These are phyloP conservation scores for Poa annua DNA, from an alignment of 176 grass and related monocot species.

Conservation along the genomic window DNA sequence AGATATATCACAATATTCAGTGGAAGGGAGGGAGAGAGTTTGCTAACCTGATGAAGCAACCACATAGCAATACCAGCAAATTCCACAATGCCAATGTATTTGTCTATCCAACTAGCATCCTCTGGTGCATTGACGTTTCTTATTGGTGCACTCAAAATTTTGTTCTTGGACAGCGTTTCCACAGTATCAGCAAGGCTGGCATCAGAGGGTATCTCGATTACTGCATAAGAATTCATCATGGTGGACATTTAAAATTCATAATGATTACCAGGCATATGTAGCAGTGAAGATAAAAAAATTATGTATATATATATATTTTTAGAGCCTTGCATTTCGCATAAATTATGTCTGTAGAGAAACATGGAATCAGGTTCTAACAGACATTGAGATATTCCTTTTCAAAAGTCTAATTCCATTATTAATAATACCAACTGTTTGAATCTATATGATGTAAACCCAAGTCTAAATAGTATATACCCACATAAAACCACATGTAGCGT, in stretches of 20 bases:
- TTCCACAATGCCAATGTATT: slow-evolving; percentile 92
- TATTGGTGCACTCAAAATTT: slow-evolving; percentile 90
- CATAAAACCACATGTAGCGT: too few relatives aligned
- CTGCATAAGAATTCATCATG: slow-evolving; percentile 48
- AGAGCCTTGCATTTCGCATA: too few relatives aligned
- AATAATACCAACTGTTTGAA: too few relatives aligned
- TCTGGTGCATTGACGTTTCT: slow-evolving; percentile 82
- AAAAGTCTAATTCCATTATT: too few relatives aligned
- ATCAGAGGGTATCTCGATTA: slow-evolving; percentile 85
- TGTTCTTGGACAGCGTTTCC: slow-evolving; percentile 88
- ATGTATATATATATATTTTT: too few relatives aligned
- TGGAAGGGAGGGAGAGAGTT: not conserved
- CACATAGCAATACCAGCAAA: slow-evolving; percentile 92
- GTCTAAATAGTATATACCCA: too few relatives aligned
- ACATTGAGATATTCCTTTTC: too few relatives aligned
- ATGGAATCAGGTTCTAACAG: too few relatives aligned
- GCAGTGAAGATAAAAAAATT: too few relatives aligned
- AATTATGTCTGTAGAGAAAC: too few relatives aligned
- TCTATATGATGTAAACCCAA: too few relatives aligned
- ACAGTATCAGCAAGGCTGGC: slow-evolving; percentile 82
- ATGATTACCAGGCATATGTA: not conserved
- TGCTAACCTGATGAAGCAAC: slow-evolving; percentile 88
- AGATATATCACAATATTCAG: not conserved
- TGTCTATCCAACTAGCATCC: slow-evolving; percentile 96
- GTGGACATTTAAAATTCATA: slow-evolving; percentile 16